Base-by-base conservation (phyloP, 306 rosid species). In the Fragaria iinumae region DNA sequence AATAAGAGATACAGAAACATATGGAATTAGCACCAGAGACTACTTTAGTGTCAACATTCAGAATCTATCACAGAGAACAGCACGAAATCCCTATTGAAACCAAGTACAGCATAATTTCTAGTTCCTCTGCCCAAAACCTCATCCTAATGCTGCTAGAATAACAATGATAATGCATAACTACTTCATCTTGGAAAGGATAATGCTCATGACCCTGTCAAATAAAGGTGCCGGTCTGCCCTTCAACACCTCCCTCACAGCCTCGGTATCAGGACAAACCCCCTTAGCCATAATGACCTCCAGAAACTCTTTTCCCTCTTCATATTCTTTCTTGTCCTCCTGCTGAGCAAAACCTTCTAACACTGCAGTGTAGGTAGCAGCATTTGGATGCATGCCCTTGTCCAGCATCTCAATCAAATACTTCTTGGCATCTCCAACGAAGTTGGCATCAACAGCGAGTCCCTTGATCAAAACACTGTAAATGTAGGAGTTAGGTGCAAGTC, bases 381-480 rank as follows among this genome's bases (percentile, higher is more conserved):
- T 89, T 14, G 96, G 96, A 25, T 34, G 68, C 91, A 89, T 86
- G 16, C 91, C 95, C 71, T 84, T 93, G 1, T 76, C 89, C 86
- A 88, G 75, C 93, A 91, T 91, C 62, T 93, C 93, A 81, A 89
- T 48, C 67, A 91, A 20, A 45, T 66, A 88, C 76, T 85, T 88
- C 82, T 60, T 71, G 9, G 88, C 93, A 18, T 93, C 91, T 47
- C 62, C 79, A 60, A 83, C 5, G 62, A 83, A 83, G 80, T 76
- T 86, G 1, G 74, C 68, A 73, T 88, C 84, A 2, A 43, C 57
- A 44, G 79, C 69, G 16, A 93, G 93, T 10, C 87, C 93, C 80
- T 59, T 90, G 16, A 93, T 65, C 14, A 93, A 90, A 69, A 87
- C 88, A 3, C 81, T 45, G 34, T 89, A 89, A 17, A 91, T 88